phyloP scores from a whole-genome alignment of 2,329 filamentous ascomycete species.

The Macrophomina tecta region DNA sequence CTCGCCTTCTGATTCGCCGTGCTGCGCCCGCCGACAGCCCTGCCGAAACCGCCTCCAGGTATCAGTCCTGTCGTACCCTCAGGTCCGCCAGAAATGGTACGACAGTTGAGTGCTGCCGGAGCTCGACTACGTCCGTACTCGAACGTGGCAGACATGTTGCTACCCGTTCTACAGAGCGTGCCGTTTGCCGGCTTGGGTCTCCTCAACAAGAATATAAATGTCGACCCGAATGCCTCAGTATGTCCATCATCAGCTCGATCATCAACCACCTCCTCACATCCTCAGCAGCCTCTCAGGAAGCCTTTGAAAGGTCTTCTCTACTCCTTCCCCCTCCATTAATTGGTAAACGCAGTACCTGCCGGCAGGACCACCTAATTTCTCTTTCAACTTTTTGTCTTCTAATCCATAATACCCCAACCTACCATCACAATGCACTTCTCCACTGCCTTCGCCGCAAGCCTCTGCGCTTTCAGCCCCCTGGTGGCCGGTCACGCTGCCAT shows the following conservation, averaged over 20 bases:
- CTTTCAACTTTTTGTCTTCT: slow-evolving; percentile 1
- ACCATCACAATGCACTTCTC: slow-evolving; percentile 51
- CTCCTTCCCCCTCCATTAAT: slow-evolving; percentile 4
- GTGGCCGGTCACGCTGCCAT: slow-evolving; percentile 68
- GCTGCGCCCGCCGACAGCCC: background rate
- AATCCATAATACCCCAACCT: slow-evolving; percentile 1
- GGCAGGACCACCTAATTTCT: slow-evolving; percentile 21
- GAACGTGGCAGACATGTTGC: background rate
- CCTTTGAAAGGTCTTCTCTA: slow-evolving; percentile 12
- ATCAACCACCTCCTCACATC: background rate
- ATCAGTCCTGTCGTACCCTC: slow-evolving; percentile 11
- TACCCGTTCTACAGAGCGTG: background rate
- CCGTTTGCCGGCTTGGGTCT: background rate
- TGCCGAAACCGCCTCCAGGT: slow-evolving; percentile 16
- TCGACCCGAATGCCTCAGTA: background rate
- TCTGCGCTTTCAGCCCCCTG: slow-evolving; percentile 61
- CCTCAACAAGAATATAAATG: background rate
- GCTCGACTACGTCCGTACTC: background rate
- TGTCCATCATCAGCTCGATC: background rate
- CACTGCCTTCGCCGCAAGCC: slow-evolving; percentile 51
- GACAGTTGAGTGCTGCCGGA: background rate
- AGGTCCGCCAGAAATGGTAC: background rate
- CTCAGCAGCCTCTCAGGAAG: background rate
- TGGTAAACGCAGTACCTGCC: slow-evolving; percentile 12
- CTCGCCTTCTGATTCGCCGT: background rate